Evolutionary conservation across 306 rosid species (phyloP).

Genomic region (Fragaria vesca): DNA sequence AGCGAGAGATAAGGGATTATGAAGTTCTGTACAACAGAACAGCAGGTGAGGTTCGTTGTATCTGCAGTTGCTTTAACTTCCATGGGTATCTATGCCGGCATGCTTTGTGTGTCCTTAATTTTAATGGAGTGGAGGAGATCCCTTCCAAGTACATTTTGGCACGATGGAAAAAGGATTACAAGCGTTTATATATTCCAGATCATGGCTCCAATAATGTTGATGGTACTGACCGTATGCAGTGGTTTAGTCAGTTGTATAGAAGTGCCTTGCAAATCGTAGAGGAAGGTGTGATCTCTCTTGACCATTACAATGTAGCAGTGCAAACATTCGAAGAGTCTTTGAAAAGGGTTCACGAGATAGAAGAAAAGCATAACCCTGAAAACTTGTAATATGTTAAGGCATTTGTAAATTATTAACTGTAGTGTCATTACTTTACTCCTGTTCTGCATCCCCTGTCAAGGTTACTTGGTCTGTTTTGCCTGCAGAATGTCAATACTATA

Average conservation of each 20-base stretch:
- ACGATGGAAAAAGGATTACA: slow-evolving; percentile 90
- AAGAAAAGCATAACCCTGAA: slow-evolving; percentile 36
- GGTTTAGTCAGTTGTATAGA: slow-evolving; percentile 67
- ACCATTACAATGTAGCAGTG: slow-evolving; percentile 72
- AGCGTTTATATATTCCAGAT: slow-evolving; percentile 61
- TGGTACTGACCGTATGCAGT: slow-evolving; percentile 46
- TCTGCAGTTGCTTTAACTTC: slow-evolving; percentile 87
- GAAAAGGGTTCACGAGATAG: slow-evolving; percentile 71
- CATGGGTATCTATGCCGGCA: slow-evolving; percentile 89
- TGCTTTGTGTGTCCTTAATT: slow-evolving; percentile 78
- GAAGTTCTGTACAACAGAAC: slow-evolving; percentile 88
- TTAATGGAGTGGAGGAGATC: slow-evolving; percentile 91
- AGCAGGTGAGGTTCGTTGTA: slow-evolving; percentile 87
- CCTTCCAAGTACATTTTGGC: slow-evolving; percentile 67
- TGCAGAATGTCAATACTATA: neutral
- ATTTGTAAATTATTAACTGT: neutral
- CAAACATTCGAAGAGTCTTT: slow-evolving; percentile 78
- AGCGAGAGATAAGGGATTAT: slow-evolving; percentile 72
- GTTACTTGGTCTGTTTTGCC: neutral
- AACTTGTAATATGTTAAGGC: neutral
- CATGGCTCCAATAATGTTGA: slow-evolving; percentile 31
- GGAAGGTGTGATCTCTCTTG: slow-evolving; percentile 77
- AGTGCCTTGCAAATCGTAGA: slow-evolving; percentile 87
- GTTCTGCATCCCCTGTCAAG: neutral
- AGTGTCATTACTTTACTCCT: neutral